A percentile compares a stretch with the other conserved stretches of the same genome.
Conservation (phyloP, 805 yeast species). For the Isabelozyma heimii region DNA sequence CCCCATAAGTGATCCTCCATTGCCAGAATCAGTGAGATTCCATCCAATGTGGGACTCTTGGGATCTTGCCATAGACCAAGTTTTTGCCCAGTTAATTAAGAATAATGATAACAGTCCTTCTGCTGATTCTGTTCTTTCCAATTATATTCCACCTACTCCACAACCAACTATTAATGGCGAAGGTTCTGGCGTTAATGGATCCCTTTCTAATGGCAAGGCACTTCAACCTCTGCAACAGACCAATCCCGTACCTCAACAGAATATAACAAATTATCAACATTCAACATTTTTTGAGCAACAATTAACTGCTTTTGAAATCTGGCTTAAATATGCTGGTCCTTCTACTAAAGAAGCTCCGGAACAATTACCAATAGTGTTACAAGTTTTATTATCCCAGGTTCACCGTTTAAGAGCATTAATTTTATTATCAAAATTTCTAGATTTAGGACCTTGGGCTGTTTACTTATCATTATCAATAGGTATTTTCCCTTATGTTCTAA, state of each 20-base stretch:
- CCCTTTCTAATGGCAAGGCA: slow-evolving; percentile 1
- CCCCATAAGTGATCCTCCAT: slow-evolving; percentile 89
- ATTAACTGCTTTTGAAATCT: slow-evolving; percentile 91
- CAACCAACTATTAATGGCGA: slow-evolving; percentile 9
- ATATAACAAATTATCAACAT: slow-evolving; percentile 65
- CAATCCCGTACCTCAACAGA: slow-evolving; percentile 7
- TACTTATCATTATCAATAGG: slow-evolving; percentile 90
- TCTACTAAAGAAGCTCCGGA: slow-evolving; percentile 86
- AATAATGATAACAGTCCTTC: slow-evolving; percentile 21
- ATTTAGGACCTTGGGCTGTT: slow-evolving; percentile 97
- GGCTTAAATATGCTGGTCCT: slow-evolving; percentile 86
- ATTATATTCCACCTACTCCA: slow-evolving; percentile 5
- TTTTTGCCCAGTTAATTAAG: slow-evolving; percentile 66
- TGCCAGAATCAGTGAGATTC: slow-evolving; percentile 75
- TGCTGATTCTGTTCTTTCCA: neutral
- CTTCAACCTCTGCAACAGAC: neutral
- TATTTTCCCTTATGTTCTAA: slow-evolving; percentile 90
- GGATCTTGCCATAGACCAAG: slow-evolving; percentile 96
- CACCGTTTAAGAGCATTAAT: slow-evolving; percentile 89
- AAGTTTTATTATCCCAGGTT: slow-evolving; percentile 88
- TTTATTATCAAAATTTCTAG: slow-evolving; percentile 78
- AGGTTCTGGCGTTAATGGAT: neutral
- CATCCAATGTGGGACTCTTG: slow-evolving; percentile 98
- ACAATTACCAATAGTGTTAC: slow-evolving; percentile 90
- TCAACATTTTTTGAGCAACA: slow-evolving; percentile 95